phyloP scores from a whole-genome alignment of 495 filamentous ascomycete genomes.

The Jackrogersella minutella region DNA sequence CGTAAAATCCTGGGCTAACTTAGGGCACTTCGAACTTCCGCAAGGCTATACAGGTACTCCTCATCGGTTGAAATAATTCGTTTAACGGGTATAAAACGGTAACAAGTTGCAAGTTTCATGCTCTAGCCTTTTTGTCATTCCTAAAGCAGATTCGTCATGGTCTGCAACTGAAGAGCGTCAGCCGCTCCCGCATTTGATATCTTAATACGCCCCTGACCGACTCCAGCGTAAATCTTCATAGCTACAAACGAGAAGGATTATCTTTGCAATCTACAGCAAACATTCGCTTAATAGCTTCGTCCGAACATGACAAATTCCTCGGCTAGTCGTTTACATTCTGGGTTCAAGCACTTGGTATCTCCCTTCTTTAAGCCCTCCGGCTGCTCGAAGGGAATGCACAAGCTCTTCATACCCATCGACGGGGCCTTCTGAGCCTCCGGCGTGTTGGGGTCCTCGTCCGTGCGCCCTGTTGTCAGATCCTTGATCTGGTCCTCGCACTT shows the following conservation, averaged over 20 bases:
- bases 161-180: conserved; percentile 3
- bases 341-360: conserved; percentile 88
- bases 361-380: conserved; percentile 79
- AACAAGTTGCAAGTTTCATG: not conserved
- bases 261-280: not conserved
- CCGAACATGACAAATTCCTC: conserved; percentile 91
- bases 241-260: conserved; percentile 9
- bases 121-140: conserved; percentile 2
- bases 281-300: conserved; percentile 60
- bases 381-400: conserved; percentile 98
- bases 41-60: too few species aligned
- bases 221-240: conserved; percentile 19
- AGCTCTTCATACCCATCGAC: conserved; percentile 94
- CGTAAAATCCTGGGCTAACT: too few species aligned
- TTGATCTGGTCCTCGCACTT: conserved; percentile 95
- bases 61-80: not conserved
- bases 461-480: conserved; percentile 78
- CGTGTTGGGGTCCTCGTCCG: conserved; percentile 65
- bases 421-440: conserved; percentile 83
- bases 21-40: too few species aligned
- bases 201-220: conserved; percentile 17
- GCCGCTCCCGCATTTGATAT: conserved; percentile 26
- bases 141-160: conserved; percentile 18
- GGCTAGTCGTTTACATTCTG: conserved; percentile 75
- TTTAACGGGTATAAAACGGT: not conserved